Percentiles rank a stretch among this genome's conserved stretches.
Evolutionary conservation across 2,329 filamentous ascomycete species (phyloP).

Genomic region (Ophiostoma himal-ulmi): DNA sequence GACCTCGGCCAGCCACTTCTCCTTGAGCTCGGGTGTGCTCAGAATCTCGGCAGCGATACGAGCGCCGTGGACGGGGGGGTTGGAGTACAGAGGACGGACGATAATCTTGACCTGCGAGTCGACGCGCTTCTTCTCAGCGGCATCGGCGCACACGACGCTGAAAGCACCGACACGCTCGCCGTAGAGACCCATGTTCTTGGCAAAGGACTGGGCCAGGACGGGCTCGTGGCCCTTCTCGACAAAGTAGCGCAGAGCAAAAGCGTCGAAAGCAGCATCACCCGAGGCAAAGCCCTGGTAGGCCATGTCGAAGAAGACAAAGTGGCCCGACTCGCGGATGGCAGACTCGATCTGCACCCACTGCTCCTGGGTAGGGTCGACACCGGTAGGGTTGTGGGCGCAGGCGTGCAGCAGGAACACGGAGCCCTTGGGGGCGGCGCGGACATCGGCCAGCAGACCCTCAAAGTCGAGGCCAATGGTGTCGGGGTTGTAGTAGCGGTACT

Average conservation of each 20-base stretch:
- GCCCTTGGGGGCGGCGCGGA: slow-evolving; percentile 79
- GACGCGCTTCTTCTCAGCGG: slow-evolving; percentile 82
- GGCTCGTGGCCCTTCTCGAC: slow-evolving; percentile 86
- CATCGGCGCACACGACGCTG: slow-evolving; percentile 73
- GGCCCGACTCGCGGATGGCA: slow-evolving; percentile 75
- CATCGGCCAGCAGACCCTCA: slow-evolving; percentile 82
- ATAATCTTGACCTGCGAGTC: slow-evolving; percentile 98
- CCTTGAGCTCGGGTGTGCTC: slow-evolving; percentile 74
- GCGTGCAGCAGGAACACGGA: slow-evolving; percentile 93
- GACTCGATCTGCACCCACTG: slow-evolving; percentile 91
- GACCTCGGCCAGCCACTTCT: slow-evolving; percentile 94
- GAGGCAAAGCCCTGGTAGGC: slow-evolving; percentile 98
- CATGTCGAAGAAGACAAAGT: slow-evolving; percentile 99
- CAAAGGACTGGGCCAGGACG: slow-evolving; percentile 86
- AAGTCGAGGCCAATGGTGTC: slow-evolving; percentile 98
- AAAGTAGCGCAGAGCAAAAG: slow-evolving; percentile 90
- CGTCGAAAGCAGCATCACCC: slow-evolving; percentile 85
- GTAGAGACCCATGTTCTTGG: slow-evolving; percentile 99
- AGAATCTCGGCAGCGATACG: slow-evolving; percentile 90
- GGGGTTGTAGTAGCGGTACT: slow-evolving; percentile 99
- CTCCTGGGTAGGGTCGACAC: slow-evolving; percentile 83
- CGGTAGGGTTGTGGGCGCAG: slow-evolving; percentile 96
- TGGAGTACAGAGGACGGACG: slow-evolving; percentile 94
- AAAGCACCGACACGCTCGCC: slow-evolving; percentile 97
- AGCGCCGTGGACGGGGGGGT: slow-evolving; percentile 93